phyloP scores from a whole-genome alignment of 345 rosid genomes.

The Geranium rotundifolium region DNA sequence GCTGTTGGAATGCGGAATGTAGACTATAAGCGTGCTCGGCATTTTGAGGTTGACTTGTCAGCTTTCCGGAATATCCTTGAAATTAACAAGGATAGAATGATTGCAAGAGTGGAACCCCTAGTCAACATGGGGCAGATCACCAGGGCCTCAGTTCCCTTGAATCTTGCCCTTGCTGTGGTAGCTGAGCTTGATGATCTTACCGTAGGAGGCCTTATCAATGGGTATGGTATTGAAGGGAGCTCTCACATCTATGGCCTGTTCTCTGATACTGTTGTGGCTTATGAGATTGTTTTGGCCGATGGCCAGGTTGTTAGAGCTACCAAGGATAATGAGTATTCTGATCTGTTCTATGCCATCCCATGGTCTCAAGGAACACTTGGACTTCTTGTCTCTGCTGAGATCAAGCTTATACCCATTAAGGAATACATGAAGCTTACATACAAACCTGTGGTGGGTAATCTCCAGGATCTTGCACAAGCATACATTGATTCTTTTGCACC shows the following conservation, averaged over 20 bases:
- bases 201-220: constrained; percentile 97
- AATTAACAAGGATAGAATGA: constrained; percentile 74
- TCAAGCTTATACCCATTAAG: constrained; percentile 72
- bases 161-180: constrained; percentile 90
- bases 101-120: constrained; percentile 92
- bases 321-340: constrained; percentile 80
- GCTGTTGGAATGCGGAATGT: constrained; percentile 99
- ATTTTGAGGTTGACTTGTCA: constrained; percentile 87
- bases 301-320: constrained; percentile 90
- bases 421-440: constrained; percentile 93
- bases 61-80: constrained; percentile 73
- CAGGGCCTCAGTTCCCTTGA: constrained; percentile 74
- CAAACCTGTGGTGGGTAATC: constrained; percentile 68
- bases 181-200: constrained; percentile 99
- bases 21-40: constrained; percentile 92
- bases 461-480: constrained; percentile 66
- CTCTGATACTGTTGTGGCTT: constrained; percentile 90
- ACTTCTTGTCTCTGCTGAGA: constrained; percentile 83
- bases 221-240: constrained; percentile 98
- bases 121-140: constrained; percentile 98
- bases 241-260: constrained; percentile 92
- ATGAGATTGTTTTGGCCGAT: constrained; percentile 80
- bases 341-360: constrained; percentile 84
- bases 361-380: constrained; percentile 99
- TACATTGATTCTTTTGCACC: constrained; percentile 90